phyloP scores from a whole-genome alignment of 495 filamentous ascomycete species.

The Zalerion maritima region DNA sequence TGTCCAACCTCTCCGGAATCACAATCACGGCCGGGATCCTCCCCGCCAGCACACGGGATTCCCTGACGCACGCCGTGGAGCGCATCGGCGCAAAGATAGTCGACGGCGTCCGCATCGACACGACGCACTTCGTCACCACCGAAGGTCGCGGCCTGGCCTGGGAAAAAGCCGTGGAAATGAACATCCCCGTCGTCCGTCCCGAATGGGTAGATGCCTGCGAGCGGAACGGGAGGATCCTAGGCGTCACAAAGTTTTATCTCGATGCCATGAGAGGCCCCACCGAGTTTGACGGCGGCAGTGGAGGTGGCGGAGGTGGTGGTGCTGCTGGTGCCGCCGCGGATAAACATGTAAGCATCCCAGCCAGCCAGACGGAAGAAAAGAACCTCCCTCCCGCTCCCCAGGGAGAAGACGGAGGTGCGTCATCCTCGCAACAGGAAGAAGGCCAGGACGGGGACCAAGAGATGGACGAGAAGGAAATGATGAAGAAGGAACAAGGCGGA shows the following conservation, averaged over 20 bases:
- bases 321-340: no score
- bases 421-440: slow-evolving; percentile 9
- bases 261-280: slow-evolving; percentile 43
- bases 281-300: no score
- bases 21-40: slow-evolving; percentile 87
- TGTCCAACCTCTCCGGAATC: slow-evolving; percentile 94
- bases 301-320: no score
- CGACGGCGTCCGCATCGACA: slow-evolving; percentile 88
- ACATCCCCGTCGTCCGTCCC: slow-evolving; percentile 93
- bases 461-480: slow-evolving; percentile 10
- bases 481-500: slow-evolving; percentile 12
- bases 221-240: slow-evolving; percentile 79
- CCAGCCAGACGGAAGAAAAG: slow-evolving; percentile 15
- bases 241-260: slow-evolving; percentile 89
- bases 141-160: slow-evolving; percentile 79
- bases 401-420: slow-evolving; percentile 7
- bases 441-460: slow-evolving; percentile 12
- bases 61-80: slow-evolving; percentile 58
- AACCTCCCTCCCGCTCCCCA: slow-evolving; percentile 21
- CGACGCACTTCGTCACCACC: slow-evolving; percentile 97
- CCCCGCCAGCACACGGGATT: slow-evolving; percentile 58
- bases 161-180: slow-evolving; percentile 96
- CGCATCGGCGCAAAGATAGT: slow-evolving; percentile 86
- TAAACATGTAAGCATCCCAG: no score
- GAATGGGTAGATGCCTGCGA: slow-evolving; percentile 97